These are phyloP conservation scores for Theobroma cacao DNA, from an alignment of 345 rosid genomes.

Conservation along the genomic window DNA sequence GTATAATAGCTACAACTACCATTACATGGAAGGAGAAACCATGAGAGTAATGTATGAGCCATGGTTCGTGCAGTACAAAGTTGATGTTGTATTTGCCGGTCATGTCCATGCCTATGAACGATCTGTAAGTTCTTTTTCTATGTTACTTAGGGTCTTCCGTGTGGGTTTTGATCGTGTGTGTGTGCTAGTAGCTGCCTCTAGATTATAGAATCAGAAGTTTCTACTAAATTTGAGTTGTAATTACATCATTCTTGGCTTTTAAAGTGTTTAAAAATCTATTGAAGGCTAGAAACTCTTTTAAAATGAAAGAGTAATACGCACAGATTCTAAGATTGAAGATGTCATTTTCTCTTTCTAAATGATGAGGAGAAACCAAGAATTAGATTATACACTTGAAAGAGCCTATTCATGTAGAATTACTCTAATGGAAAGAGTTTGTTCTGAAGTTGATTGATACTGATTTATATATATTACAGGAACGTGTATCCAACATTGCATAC, in stretches of 20 bases:
- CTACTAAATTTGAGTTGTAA: background rate
- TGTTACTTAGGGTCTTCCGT: background rate
- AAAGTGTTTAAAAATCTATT: background rate
- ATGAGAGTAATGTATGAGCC: constrained; percentile 91
- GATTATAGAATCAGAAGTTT: too few relatives aligned
- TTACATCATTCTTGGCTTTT: too few relatives aligned
- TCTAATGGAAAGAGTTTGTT: background rate
- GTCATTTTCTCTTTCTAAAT: too few relatives aligned
- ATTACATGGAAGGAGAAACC: constrained; percentile 94
- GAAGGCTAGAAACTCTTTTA: background rate
- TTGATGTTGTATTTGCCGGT: constrained; percentile 85
- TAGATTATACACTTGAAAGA: too few relatives aligned
- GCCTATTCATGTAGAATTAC: too few relatives aligned
- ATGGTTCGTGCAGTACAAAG: constrained; percentile 76
- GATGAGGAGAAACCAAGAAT: too few relatives aligned
- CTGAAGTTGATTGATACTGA: background rate
- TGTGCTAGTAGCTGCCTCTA: background rate
- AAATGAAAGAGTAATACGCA: background rate
- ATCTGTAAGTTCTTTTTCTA: constrained; percentile 56
- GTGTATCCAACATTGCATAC: constrained; percentile 78
- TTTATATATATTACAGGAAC: constrained; percentile 47
- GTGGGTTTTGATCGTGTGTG: background rate
- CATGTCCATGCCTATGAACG: constrained; percentile 95
- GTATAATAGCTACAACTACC: constrained; percentile 93
- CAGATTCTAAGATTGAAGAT: too few relatives aligned